Evolutionary conservation across 192 early-diverging fungal genomes (phyloP), one percentile per base, ranked within the genome.

Genomic region (Coemansia pectinata): DNA sequence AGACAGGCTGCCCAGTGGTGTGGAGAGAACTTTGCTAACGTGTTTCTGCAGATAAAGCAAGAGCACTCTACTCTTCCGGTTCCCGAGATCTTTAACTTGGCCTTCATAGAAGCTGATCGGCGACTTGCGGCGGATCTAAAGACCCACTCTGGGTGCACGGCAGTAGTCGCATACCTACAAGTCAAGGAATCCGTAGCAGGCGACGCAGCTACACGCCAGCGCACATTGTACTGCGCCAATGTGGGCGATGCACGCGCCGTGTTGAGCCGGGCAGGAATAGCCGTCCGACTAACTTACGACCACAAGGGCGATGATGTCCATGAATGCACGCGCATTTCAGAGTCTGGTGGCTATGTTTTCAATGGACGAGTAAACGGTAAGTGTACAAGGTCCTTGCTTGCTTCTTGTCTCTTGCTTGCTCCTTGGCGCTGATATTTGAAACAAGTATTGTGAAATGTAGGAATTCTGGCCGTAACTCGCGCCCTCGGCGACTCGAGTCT

Each of bases 181-280:
- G 72, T 79, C 38, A 25, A 7, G 8, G 63, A 76, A 10, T 60
- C 36, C n/a, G 27, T 50, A 7, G 44, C 65, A 25, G 70, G 57
- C 58, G 62, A 64, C 21, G 50, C 65, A 23, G 40, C 34, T 6
- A 67, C 41, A 47, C 72, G 65, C 11, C 62, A 64, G 57, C 70
- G 77, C 40, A 76, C 71, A 21, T 85, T 98, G 36, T 96, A 96
- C 71, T 95, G 94, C 33, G 97, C 94, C 29, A 99, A 99, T 83
- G 97, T 91, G 38, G 97, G 97, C 25, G 97, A 99, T 89, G 95
- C 96, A 9, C 87, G 97, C 21, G 96, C 95, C 8, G 96, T 99
- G 34, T 76, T 99, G 65, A 89, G 95, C 70, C 93, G 95, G 40
- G 72, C 89, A 52, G 94, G 94, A 33, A 76, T 81, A 41, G 97